Conservation (phyloP, 2,329 filamentous ascomycete species). For the Diplodia mutila region DNA sequence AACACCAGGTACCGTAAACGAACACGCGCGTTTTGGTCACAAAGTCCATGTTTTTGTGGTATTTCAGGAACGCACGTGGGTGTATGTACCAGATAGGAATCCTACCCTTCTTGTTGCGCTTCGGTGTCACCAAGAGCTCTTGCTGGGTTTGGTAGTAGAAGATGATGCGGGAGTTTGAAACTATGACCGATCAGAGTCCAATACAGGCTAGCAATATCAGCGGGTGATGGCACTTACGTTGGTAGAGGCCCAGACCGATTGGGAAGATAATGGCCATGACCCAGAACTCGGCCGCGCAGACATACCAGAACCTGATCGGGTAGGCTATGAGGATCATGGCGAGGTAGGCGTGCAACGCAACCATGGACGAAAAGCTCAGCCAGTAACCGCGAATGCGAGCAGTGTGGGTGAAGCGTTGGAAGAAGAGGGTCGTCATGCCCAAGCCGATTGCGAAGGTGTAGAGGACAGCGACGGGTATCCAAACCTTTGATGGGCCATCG, state of each 20-base stretch:
- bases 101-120: background rate
- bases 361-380: background rate
- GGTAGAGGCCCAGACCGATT: constrained; percentile 8
- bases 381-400: constrained; percentile 20
- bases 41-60: constrained; percentile 4
- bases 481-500: constrained; percentile 6
- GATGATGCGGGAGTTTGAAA: constrained; percentile 19
- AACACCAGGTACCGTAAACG: background rate
- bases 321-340: constrained; percentile 3
- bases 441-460: constrained; percentile 9
- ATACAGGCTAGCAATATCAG: too few relatives aligned
- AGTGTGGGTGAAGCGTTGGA: constrained; percentile 13
- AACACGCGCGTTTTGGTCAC: background rate
- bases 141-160: constrained; percentile 19
- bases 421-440: background rate
- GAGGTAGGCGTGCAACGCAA: constrained; percentile 16
- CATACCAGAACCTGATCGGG: constrained; percentile 24
- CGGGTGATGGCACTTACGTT: background rate
- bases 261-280: constrained; percentile 22
- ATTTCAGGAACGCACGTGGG: constrained; percentile 1
- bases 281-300: constrained; percentile 21
- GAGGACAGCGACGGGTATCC: constrained; percentile 12
- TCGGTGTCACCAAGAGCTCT: background rate
- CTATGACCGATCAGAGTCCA: background rate
- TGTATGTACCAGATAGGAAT: background rate